Evolutionary conservation across 148 eudicot species (phyloP).

Genomic region (Heliosperma pusillum): DNA sequence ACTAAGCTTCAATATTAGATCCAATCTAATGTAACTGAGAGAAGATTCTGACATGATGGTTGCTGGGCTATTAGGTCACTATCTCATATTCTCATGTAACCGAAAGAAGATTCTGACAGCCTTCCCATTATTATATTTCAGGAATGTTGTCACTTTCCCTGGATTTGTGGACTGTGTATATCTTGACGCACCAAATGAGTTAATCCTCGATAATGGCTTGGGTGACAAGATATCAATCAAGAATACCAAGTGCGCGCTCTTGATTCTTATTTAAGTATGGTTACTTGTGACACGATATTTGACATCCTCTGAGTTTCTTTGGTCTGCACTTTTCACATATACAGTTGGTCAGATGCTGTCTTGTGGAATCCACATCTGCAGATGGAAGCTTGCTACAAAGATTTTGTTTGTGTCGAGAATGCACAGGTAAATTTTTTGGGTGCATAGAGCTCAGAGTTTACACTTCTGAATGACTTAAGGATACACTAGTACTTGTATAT

Average conservation of each 20-base stretch:
- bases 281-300: background rate
- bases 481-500: too few relatives aligned
- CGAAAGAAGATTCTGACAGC: conserved; percentile 18
- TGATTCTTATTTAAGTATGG: background rate
- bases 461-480: background rate
- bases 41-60: background rate
- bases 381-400: conserved; percentile 92
- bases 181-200: conserved; percentile 69
- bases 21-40: too few relatives aligned
- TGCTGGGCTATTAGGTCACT: background rate
- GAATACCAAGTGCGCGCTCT: conserved; percentile 57
- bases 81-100: background rate
- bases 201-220: conserved; percentile 78
- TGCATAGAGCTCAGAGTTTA: background rate
- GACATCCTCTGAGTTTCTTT: background rate
- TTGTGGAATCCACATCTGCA: conserved; percentile 88
- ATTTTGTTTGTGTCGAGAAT: conserved; percentile 95
- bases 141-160: conserved; percentile 87
- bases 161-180: conserved; percentile 93
- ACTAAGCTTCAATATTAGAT: too few relatives aligned
- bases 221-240: conserved; percentile 67
- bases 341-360: conserved; percentile 94
- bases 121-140: conserved; percentile 34
- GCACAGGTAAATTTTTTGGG: conserved; percentile 55
- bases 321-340: conserved; percentile 18